These are phyloP conservation scores for Cryphonectria naterciae DNA, from an alignment of 2,329 filamentous ascomycete genomes.

Conservation along the genomic window DNA sequence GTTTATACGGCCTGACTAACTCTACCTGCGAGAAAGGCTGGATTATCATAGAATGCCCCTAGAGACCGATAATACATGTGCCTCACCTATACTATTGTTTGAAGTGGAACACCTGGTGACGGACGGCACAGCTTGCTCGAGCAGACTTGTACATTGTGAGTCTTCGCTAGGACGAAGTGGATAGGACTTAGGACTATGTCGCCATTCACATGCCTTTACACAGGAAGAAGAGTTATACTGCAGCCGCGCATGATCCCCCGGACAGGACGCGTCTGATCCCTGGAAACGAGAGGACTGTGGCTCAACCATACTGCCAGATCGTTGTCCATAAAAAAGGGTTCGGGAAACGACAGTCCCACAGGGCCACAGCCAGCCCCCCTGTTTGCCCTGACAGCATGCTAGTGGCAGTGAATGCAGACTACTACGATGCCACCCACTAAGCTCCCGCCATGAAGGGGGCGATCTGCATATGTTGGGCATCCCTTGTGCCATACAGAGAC, in stretches of 20 bases:
- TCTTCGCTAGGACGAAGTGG: not conserved
- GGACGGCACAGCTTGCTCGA: not conserved
- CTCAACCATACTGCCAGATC: not conserved
- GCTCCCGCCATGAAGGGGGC: not conserved
- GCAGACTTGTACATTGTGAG: not conserved
- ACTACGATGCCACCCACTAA: not conserved
- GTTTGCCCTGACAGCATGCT: not conserved
- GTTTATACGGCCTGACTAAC: not conserved
- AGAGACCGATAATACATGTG: slow-evolving; percentile 23
- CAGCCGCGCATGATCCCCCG: slow-evolving; percentile 12
- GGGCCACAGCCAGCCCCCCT: not conserved
- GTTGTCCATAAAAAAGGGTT: not conserved
- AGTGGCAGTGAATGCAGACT: not conserved
- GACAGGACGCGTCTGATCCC: not conserved
- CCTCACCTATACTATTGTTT: not conserved
- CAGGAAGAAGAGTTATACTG: not conserved
- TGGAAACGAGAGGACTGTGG: slow-evolving; percentile 8
- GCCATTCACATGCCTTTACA: not conserved
- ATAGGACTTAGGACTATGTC: not conserved
- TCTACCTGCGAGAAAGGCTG: slow-evolving; percentile 6
- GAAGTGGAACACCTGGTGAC: not conserved
- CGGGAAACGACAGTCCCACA: not conserved
- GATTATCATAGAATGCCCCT: slow-evolving; percentile 8
- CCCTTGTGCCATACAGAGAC: not conserved
- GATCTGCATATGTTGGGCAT: not conserved